These are phyloP conservation scores for Athelia psychrophila DNA, from an alignment of 1,284 basidiomycete species.

Conservation along the genomic window DNA sequence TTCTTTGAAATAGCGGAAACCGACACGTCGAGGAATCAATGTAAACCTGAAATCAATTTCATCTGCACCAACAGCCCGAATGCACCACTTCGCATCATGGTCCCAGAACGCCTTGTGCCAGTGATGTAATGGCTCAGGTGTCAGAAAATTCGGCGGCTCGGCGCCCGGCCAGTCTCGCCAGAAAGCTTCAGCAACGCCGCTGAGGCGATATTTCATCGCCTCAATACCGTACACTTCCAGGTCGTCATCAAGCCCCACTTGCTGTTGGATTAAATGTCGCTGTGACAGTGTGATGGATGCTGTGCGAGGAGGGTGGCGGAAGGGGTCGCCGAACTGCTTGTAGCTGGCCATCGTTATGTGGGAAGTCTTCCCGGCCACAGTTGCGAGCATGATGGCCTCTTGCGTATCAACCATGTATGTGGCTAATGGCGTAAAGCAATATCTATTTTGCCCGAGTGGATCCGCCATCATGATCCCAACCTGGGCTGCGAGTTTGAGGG, in stretches of 20 bases:
- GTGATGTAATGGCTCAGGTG: constrained; percentile 30
- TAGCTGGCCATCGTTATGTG: constrained; percentile 4
- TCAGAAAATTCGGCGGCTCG: constrained; percentile 18
- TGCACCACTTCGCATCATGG: constrained; percentile 22
- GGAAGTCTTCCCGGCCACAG: neutral
- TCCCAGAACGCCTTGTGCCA: constrained; percentile 27
- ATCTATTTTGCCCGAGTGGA: constrained; percentile 14
- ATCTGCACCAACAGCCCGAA: constrained; percentile 2
- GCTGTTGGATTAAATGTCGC: constrained; percentile 2
- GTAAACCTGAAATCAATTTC: constrained; percentile 19
- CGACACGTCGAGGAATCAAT: constrained; percentile 13
- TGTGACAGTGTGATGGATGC: constrained; percentile 15
- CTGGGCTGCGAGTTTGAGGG: constrained; percentile 26
- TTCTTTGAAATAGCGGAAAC: constrained; percentile 20
- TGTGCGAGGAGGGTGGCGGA: constrained; percentile 17
- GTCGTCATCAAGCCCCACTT: neutral
- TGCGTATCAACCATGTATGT: constrained; percentile 14
- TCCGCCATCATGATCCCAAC: constrained; percentile 24
- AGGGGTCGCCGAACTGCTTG: constrained; percentile 2
- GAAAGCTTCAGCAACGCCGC: constrained; percentile 7
- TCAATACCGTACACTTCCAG: constrained; percentile 4
- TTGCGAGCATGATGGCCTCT: constrained; percentile 5
- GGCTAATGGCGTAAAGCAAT: constrained; percentile 11
- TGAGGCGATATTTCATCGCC: constrained; percentile 6
- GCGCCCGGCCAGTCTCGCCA: constrained; percentile 14